phyloP scores from a whole-genome alignment of 768 basidiomycete genomes.

The Podaxis pistillaris region DNA sequence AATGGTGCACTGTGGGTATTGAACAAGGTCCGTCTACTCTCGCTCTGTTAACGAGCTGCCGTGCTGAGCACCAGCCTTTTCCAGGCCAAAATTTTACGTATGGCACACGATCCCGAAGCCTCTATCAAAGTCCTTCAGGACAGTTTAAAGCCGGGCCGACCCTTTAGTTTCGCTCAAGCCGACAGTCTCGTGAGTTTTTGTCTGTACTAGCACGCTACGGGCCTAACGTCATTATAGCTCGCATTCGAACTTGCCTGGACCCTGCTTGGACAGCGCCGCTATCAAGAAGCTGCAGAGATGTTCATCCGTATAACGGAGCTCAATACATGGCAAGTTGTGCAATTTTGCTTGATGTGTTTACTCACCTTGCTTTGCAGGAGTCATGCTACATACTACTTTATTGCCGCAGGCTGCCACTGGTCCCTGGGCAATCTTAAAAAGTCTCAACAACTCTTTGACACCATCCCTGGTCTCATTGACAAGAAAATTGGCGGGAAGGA shows the following conservation, averaged over 20 bases:
- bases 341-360: neutral
- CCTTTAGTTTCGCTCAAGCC: slow-evolving; percentile 64
- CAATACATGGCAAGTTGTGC: slow-evolving; percentile 59
- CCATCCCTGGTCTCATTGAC: slow-evolving; percentile 57
- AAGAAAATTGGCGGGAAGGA: slow-evolving; percentile 66
- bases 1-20: slow-evolving; percentile 72
- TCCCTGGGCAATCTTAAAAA: slow-evolving; percentile 53
- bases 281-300: slow-evolving; percentile 64
- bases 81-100: slow-evolving; percentile 74
- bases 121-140: slow-evolving; percentile 63
- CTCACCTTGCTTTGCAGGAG: slow-evolving; percentile 44
- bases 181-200: slow-evolving; percentile 57
- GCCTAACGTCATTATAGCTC: slow-evolving; percentile 37
- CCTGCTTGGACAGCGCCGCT: slow-evolving; percentile 42
- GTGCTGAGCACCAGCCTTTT: neutral
- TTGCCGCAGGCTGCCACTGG: slow-evolving; percentile 73
- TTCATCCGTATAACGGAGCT: slow-evolving; percentile 64
- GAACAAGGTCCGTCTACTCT: slow-evolving; percentile 47
- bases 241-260: slow-evolving; percentile 82
- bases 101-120: slow-evolving; percentile 60
- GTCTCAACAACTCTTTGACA: slow-evolving; percentile 61
- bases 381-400: slow-evolving; percentile 76
- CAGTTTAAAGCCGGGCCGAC: slow-evolving; percentile 53
- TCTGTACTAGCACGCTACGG: neutral
- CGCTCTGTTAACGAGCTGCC: neutral